Evolutionary conservation across 108 stramenopile genomes (phyloP), one percentile per base, ranked within the genome.

Genomic region (Cylindrotheca closterium): DNA sequence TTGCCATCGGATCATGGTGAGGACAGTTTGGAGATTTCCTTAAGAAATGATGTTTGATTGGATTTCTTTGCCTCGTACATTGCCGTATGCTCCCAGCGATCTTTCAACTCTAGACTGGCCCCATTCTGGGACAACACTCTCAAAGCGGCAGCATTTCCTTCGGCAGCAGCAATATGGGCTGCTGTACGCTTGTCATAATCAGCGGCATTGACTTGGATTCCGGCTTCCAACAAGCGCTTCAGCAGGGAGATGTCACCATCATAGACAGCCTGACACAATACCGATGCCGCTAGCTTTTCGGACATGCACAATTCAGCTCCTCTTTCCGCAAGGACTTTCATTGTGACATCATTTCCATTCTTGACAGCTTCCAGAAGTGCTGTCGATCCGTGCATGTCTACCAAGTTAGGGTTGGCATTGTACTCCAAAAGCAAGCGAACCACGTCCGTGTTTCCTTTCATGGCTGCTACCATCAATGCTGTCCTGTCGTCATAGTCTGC

Each of bases 401-500:
- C 59, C 45, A 80, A 24, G 52, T 88, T 88, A 15, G 87, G 83
- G 57, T 80, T 47, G 3, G 83, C 87, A 27, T 59, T 57, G 54
- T 56, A 88, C 17, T 83, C 62, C 51, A 88, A 46, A 7, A 88
- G 52, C 45, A 74, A 23, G 37, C 55, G 54, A 21, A 79, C 84
- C 12, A 73, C 82, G 52, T 85, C 87, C 32, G 75, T 61, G 67
- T 84, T 80, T 0, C 87, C 87, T 51, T 85, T 85, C 84, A 83
- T 85, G 24, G 82, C 64, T 26, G 84, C 81, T 2, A 88, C 87
- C 84, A 85, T 85, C 27, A 88, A 34, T 24, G 87, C 87, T 25
- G 87, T 83, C 30, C 87, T 66, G 34, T 65, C 47, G 65, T 88
- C 87, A 48, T 88, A 88, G 55, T 88, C 87, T 4, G 67, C 32